phyloP scores from a whole-genome alignment of 129 eudicot species.

The Pittosporum tobira region DNA sequence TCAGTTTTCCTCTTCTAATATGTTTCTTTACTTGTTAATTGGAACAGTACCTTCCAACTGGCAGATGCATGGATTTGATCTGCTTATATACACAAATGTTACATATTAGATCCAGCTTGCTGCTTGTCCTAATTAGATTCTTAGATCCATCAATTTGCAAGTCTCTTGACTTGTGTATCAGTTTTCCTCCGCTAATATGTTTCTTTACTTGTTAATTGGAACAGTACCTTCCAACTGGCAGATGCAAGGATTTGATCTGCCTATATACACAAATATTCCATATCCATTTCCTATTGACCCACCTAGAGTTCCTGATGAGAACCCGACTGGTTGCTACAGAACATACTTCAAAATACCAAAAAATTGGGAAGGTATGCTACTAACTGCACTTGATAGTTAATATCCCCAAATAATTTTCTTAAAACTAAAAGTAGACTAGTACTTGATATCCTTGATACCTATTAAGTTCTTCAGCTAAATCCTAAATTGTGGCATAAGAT shows the following conservation, averaged over 20 bases:
- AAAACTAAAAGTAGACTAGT: background rate
- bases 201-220: constrained; percentile 15
- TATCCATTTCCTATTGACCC: constrained; percentile 93
- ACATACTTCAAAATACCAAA: constrained; percentile 70
- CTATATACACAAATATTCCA: constrained; percentile 71
- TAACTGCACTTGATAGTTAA: too few species aligned
- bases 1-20: constrained; percentile 6
- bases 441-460: background rate
- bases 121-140: too few species aligned
- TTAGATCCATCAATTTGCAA: background rate
- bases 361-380: constrained; percentile 97
- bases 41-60: constrained; percentile 89
- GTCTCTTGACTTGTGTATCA: background rate
- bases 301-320: constrained; percentile 73
- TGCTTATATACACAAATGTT: constrained; percentile 76
- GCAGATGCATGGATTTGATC: constrained; percentile 94
- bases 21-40: constrained; percentile 9
- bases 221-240: constrained; percentile 98
- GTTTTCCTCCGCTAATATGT: constrained; percentile 5
- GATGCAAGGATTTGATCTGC: constrained; percentile 86
- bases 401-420: too few species aligned
- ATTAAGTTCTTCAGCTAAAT: too few species aligned
- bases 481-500: too few species aligned
- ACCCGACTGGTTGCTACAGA: constrained; percentile 95
- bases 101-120: too few species aligned